Percentiles rank a stretch among this genome's conserved stretches.
Conservation (phyloP, 192 early-diverging fungal species). For the Umbelopsis isabellina region DNA sequence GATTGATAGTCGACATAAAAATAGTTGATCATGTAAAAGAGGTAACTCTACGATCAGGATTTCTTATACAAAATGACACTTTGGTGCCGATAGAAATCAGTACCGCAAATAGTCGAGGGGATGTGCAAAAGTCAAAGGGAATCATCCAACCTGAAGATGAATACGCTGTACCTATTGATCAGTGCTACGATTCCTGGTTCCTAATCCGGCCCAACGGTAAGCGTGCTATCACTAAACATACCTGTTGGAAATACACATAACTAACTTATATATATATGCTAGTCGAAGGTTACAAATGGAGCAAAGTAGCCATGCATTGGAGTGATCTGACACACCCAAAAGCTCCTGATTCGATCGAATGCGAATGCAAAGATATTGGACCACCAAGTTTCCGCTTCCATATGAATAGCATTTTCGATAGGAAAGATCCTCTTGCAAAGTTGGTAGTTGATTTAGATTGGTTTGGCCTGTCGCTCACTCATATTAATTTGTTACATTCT, state of each 20-base stretch:
- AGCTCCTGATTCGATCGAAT: slow-evolving; percentile 38
- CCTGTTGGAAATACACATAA: not conserved
- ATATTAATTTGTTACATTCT: not conserved
- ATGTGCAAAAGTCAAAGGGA: slow-evolving; percentile 39
- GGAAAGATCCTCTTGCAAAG: slow-evolving; percentile 23
- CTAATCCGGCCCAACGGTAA: slow-evolving; percentile 67
- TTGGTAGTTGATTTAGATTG: not conserved
- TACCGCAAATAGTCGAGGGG: slow-evolving; percentile 54
- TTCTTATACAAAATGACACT: slow-evolving; percentile 70
- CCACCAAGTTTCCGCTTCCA: slow-evolving; percentile 53
- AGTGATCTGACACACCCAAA: slow-evolving; percentile 50
- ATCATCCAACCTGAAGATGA: slow-evolving; percentile 56
- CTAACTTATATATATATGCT: not conserved
- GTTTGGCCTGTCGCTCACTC: not conserved
- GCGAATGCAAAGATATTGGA: slow-evolving; percentile 25
- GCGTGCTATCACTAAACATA: not conserved
- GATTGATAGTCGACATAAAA: slow-evolving; percentile 75
- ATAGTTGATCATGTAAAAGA: slow-evolving; percentile 76
- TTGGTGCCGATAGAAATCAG: slow-evolving; percentile 61
- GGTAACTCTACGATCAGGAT: slow-evolving; percentile 75
- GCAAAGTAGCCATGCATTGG: slow-evolving; percentile 69
- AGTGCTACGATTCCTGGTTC: slow-evolving; percentile 68
- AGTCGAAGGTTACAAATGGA: slow-evolving; percentile 65
- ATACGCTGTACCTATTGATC: slow-evolving; percentile 70
- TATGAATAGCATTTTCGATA: slow-evolving; percentile 42